Base-by-base conservation (phyloP, 306 rosid species). In the Arachis stenosperma region DNA sequence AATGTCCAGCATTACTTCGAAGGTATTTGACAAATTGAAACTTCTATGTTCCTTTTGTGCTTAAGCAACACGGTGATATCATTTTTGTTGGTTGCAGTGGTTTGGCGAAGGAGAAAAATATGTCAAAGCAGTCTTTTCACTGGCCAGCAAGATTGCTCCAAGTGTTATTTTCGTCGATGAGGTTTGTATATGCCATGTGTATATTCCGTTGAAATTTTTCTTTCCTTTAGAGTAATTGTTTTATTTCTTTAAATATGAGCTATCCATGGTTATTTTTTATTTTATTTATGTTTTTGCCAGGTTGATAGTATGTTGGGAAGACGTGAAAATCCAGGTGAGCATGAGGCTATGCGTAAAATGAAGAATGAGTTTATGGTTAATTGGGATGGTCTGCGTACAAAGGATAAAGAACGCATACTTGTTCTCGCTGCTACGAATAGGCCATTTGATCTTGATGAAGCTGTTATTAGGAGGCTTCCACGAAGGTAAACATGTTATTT, bases 281-380 rank as follows among this genome's bases (percentile, higher is more conserved):
- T 8, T 36, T 48, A 33, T 73, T 33, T 33, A 33, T 33, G 61
- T 56, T 59, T 66, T 46, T 73, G 78, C 43, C 76, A 94, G 98
- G 97, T 94, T 58, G 98, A 94, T 82, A 91, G 98, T 79, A 94
- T 94, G 98, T 75, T 94, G 70, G 98, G 98, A 70, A 91, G 95
- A 79, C 96, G 98, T 46, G 98, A 91, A 88, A 94, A 84, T 70
- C 98, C 97, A 15, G 86, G 97, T 75, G 98, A 94, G 84, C 98
- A 94, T 6, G 98, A 94, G 74, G 98, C 97, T 42, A 94, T 94
- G 98, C 95, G 97, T 48, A 94, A 94, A 87, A 94, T 94, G 97
- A 94, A 94, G 83, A 94, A 94, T 75, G 98, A 94, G 78, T 94
- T 94, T 82, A 94, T 94, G 98, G 96, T 94, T 44, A 94, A 94